phyloP scores from a whole-genome alignment of 148 eudicot species.

The Rhododendron ferrugineum region DNA sequence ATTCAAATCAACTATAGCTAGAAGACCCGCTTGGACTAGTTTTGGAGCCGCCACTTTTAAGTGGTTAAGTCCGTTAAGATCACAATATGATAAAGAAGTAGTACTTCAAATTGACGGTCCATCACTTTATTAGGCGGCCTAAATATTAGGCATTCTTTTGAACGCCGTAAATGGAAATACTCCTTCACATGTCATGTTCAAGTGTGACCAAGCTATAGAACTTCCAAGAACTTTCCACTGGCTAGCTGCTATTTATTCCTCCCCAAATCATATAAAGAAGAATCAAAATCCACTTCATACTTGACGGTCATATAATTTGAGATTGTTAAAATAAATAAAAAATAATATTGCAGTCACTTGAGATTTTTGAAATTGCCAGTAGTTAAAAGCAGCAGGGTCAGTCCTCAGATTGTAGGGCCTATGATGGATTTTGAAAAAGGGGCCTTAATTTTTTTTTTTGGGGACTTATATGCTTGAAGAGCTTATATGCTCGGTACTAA shows the following conservation, averaged over 20 bases:
- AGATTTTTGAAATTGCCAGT: too few species aligned
- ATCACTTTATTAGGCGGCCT: not conserved
- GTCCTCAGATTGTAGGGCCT: too few species aligned
- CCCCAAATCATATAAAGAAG: conserved; percentile 2
- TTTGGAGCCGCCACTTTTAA: not conserved
- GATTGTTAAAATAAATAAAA: not conserved
- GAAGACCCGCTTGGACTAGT: not conserved
- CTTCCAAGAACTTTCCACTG: not conserved
- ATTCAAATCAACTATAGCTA: not conserved
- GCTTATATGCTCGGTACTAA: too few species aligned
- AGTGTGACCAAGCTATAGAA: not conserved
- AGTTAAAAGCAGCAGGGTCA: too few species aligned
- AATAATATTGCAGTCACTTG: not conserved
- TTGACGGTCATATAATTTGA: too few species aligned
- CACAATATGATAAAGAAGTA: not conserved
- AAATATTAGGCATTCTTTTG: not conserved
- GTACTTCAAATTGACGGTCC: not conserved
- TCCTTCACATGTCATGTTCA: not conserved
- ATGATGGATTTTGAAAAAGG: not conserved
- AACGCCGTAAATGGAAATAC: not conserved
- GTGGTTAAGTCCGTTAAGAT: not conserved
- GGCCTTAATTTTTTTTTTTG: not conserved
- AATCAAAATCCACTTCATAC: conserved; percentile 1
- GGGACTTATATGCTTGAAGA: too few species aligned
- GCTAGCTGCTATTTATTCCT: not conserved